Conservation (phyloP, 306 rosid species). For the Cicer cuneatum region DNA sequence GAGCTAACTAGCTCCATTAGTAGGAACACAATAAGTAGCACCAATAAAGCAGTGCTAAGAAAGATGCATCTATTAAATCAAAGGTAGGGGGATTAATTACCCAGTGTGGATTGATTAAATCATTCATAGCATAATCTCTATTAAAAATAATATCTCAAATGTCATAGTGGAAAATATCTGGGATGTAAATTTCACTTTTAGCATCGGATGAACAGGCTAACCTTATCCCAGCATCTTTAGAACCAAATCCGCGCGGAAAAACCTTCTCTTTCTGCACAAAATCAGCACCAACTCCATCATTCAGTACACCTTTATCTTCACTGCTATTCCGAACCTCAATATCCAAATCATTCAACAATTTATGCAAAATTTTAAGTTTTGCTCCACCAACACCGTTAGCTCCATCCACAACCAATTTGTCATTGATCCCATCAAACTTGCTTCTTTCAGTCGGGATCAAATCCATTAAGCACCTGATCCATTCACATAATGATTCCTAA, state of each 20-base stretch:
- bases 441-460: conserved; percentile 61
- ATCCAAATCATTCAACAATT: conserved; percentile 58
- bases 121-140: not conserved
- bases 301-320: conserved; percentile 77
- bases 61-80: conserved; percentile 23
- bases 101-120: conserved; percentile 4
- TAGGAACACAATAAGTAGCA: conserved; percentile 28
- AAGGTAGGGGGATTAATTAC: conserved; percentile 25
- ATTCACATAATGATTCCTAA: conserved; percentile 50
- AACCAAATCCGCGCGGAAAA: conserved; percentile 69
- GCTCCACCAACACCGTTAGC: conserved; percentile 95
- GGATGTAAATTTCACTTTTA: conserved; percentile 26
- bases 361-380: conserved; percentile 63
- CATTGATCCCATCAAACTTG: conserved; percentile 41
- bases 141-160: conserved; percentile 7
- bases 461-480: conserved; percentile 85
- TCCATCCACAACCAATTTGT: conserved; percentile 80
- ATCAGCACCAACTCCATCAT: conserved; percentile 98
- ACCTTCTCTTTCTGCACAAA: conserved; percentile 97
- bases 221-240: conserved; percentile 76
- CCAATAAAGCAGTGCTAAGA: conserved; percentile 18
- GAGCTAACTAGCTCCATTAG: conserved; percentile 52
- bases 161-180: not conserved
- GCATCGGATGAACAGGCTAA: conserved; percentile 50
- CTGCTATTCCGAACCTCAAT: conserved; percentile 79